Evolutionary conservation across 805 yeast species (phyloP).

Genomic region (Kregervanrija delftensis): DNA sequence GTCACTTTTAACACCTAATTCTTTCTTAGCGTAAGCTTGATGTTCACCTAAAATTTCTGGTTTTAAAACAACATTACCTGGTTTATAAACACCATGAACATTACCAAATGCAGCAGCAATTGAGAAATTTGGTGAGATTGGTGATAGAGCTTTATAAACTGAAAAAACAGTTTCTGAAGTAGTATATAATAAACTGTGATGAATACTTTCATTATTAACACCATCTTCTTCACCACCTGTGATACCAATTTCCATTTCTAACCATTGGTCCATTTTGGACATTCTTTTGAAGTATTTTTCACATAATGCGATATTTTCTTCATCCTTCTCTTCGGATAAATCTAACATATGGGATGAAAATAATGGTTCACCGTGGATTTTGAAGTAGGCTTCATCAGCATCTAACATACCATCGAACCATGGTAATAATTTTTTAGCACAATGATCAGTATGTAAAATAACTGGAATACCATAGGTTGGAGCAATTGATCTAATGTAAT

Average conservation of each 20-base stretch:
- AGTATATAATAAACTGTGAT: slow-evolving; percentile 84
- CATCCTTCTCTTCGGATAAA: slow-evolving; percentile 93
- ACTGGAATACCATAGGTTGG: slow-evolving; percentile 97
- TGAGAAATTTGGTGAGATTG: slow-evolving; percentile 96
- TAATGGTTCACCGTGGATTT: slow-evolving; percentile 84
- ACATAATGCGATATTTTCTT: slow-evolving; percentile 91
- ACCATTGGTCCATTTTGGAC: slow-evolving; percentile 92
- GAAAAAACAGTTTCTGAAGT: slow-evolving; percentile 89
- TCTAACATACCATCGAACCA: slow-evolving; percentile 98
- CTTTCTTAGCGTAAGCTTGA: slow-evolving; percentile 79
- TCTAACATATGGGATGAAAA: slow-evolving; percentile 99
- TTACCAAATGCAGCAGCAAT: slow-evolving; percentile 99
- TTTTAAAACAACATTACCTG: slow-evolving; percentile 91
- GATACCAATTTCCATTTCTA: slow-evolving; percentile 99
- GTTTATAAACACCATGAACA: slow-evolving; percentile 99
- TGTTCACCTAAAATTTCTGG: slow-evolving; percentile 95
- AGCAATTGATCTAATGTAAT: slow-evolving; percentile 93
- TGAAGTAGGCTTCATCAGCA: slow-evolving; percentile 92
- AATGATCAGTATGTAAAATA: slow-evolving; percentile 95
- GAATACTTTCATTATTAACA: slow-evolving; percentile 95
- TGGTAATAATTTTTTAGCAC: slow-evolving; percentile 96
- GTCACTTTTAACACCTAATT: slow-evolving; percentile 42
- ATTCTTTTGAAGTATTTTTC: slow-evolving; percentile 91
- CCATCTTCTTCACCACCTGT: slow-evolving; percentile 99
- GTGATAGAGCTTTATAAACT: slow-evolving; percentile 83